A percentile compares a stretch with the other conserved stretches of the same genome.
phyloP scores from a whole-genome alignment of 352 stramenopile species.

The Phytophthora sp. region DNA sequence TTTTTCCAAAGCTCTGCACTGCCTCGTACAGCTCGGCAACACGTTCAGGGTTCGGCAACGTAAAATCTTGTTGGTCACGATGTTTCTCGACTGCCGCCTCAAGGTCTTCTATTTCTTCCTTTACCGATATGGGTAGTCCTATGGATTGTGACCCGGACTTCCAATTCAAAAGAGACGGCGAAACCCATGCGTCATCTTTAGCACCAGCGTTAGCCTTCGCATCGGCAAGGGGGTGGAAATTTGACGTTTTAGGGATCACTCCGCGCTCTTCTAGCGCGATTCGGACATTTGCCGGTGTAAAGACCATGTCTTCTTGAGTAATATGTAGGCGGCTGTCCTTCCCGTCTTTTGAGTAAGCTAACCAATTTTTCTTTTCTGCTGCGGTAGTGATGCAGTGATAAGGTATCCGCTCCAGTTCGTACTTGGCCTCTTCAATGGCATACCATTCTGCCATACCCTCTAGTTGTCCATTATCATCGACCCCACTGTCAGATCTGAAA shows the following conservation, averaged over 20 bases:
- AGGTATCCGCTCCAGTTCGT: constrained; percentile 69
- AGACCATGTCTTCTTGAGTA: constrained; percentile 69
- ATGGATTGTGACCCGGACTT: constrained; percentile 20
- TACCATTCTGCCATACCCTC: constrained; percentile 80
- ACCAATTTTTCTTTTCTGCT: constrained; percentile 54
- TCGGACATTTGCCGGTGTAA: constrained; percentile 62
- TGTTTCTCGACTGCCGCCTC: constrained; percentile 58
- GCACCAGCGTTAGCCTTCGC: background rate
- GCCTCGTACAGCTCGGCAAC: constrained; percentile 68
- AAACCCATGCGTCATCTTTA: constrained; percentile 17
- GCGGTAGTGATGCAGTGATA: constrained; percentile 69
- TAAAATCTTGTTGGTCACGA: constrained; percentile 20
- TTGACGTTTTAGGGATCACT: constrained; percentile 56
- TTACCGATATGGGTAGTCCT: constrained; percentile 46
- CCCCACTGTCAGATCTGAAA: background rate
- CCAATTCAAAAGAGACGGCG: constrained; percentile 1
- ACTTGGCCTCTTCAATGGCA: constrained; percentile 68
- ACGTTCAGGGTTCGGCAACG: constrained; percentile 65
- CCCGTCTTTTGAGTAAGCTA: constrained; percentile 55
- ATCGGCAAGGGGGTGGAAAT: constrained; percentile 7
- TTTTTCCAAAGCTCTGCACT: constrained; percentile 72
- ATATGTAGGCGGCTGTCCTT: constrained; percentile 66
- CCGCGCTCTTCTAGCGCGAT: constrained; percentile 67
- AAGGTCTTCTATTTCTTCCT: constrained; percentile 62
- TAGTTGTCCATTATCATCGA: constrained; percentile 51